Conservation (phyloP, 2,329 filamentous ascomycete genomes). For the Neonectria coccinea region DNA sequence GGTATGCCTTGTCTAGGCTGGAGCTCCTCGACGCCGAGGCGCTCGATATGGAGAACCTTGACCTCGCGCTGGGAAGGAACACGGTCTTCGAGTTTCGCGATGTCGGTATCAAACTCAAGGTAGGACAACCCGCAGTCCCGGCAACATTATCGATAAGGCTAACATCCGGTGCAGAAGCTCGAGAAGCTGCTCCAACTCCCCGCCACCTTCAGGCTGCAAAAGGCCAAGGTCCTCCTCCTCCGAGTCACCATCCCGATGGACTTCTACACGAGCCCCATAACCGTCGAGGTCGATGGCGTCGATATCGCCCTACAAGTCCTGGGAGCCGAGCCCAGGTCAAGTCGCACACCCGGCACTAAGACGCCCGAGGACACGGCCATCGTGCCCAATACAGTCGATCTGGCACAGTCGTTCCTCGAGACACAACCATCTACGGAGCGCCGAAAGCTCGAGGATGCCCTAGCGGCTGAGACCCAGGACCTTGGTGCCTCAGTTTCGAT, state of each 20-base stretch:
- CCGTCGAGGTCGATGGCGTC: slow-evolving; percentile 84
- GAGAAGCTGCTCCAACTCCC: slow-evolving; percentile 80
- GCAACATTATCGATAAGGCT: slow-evolving; percentile 34
- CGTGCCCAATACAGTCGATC: slow-evolving; percentile 76
- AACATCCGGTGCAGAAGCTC: slow-evolving; percentile 72
- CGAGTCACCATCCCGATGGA: slow-evolving; percentile 89
- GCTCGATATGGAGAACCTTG: slow-evolving; percentile 86
- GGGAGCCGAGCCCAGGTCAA: slow-evolving; percentile 46
- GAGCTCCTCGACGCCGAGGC: slow-evolving; percentile 90
- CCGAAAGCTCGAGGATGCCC: slow-evolving; percentile 74
- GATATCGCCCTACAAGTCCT: slow-evolving; percentile 74
- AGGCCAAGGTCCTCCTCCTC: slow-evolving; percentile 80
- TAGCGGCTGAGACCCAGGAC: slow-evolving; percentile 72
- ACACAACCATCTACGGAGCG: slow-evolving; percentile 75
- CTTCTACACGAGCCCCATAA: slow-evolving; percentile 86
- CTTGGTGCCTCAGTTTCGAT: slow-evolving; percentile 70
- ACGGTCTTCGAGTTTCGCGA: slow-evolving; percentile 88
- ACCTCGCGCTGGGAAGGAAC: slow-evolving; percentile 83
- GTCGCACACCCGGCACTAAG: slow-evolving; percentile 55
- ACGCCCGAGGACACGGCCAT: slow-evolving; percentile 46
- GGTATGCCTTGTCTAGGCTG: slow-evolving; percentile 84
- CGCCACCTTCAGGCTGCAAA: slow-evolving; percentile 74
- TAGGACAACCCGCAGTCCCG: slow-evolving; percentile 53
- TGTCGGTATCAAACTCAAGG: slow-evolving; percentile 83
- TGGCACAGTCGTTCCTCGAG: slow-evolving; percentile 83